Evolutionary conservation across 192 early-diverging fungal species (phyloP), one percentile per base, ranked within the genome.

Genomic region (Coemansia aciculifera): DNA sequence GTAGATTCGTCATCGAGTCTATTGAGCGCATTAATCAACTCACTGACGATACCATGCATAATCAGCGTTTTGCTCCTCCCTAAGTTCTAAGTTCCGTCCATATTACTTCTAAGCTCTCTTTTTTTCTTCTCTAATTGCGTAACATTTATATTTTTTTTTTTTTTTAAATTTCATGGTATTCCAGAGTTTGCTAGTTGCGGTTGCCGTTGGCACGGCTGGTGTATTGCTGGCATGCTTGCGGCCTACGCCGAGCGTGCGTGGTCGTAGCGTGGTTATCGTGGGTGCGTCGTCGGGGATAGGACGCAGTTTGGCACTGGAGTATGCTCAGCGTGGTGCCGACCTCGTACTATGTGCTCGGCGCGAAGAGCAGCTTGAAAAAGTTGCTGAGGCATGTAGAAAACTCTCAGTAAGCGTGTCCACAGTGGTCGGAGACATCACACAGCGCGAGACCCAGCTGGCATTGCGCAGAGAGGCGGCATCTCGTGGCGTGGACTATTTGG

Each of bases 231-330:
- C 52, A 43, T n/a, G 9, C 24, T 32, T 69, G 49, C 67, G 64
- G 9, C 65, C 75, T 5, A 67, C 62, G 0, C 70, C 81, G 0
- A 67, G 64, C 15, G 57, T 75, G 2, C 23, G 29, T 10, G 68
- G 71, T 0, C 79, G 85, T 59, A 62, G 72, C 39, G 91, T 92
- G 3, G 86, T 92, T 2, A 87, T 93, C 59, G 83, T 95, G 23
- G 93, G 93, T 0, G 90, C 89, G 21, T 91, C 90, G 15, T 88
- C 88, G 42, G 93, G 93, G 2, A 93, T 95, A 37, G 93, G 93
- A 1, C 73, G 77, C 3, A 76, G 86, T 24, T 62, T 89, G 23
- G 92, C 93, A 6, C 78, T 89, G 3, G 78, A 85, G 32, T 93
- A 92, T 67, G 90, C 93, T 1, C 56, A 57, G 19, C 83, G 86